Base-by-base conservation (phyloP, 2,329 filamentous ascomycete species). In the Ciborinia camelliae region DNA sequence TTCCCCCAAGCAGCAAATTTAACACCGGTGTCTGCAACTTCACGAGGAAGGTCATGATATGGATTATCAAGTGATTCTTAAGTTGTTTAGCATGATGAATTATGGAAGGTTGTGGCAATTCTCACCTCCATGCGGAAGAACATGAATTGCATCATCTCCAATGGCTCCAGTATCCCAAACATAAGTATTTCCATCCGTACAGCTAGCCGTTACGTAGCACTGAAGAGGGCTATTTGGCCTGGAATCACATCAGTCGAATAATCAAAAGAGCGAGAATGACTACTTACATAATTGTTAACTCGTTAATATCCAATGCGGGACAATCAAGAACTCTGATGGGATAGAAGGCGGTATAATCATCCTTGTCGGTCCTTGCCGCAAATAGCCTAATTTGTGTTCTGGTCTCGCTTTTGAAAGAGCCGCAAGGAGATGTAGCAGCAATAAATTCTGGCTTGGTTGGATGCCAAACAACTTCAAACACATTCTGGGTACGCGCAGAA, bases 401-500 rank as follows among this genome's bases (percentile, higher is more conserved):
- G 70, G 28, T 79, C 74, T 83, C 79, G 4, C 79, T 71, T 41
- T 79, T 77, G n/a, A 77, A 73, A 15, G 32, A 63, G 0, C 80
- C 80, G 10, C 76, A 77, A 0, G 84, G 83, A 0, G 85, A 83
- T 0, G 84, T 87, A 2, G 85, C 86, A 4, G 80, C 84, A 6
- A 85, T 76, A 68, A 88, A 88, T 28, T 78, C 77, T 3, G 78
- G 75, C 53, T 82, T 76, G 0, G 72, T 78, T 0, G 86, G 86
- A 70, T 89, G 86, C 86, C 86, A 89, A 0, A 80, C 76, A 2
- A 88, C 82, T 70, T 89, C 86, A 52, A 89, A 89, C 1, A 88
- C 84, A 64, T 89, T 88, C 53, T 84, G 81, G 0, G 80, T 81
- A 0, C 81, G 81, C 1, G 80, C 81, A 3, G 82, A 81, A 26